Evolutionary conservation across 371 early-diverging fungal genomes (phyloP).

Genomic region (Mucor irregularis): DNA sequence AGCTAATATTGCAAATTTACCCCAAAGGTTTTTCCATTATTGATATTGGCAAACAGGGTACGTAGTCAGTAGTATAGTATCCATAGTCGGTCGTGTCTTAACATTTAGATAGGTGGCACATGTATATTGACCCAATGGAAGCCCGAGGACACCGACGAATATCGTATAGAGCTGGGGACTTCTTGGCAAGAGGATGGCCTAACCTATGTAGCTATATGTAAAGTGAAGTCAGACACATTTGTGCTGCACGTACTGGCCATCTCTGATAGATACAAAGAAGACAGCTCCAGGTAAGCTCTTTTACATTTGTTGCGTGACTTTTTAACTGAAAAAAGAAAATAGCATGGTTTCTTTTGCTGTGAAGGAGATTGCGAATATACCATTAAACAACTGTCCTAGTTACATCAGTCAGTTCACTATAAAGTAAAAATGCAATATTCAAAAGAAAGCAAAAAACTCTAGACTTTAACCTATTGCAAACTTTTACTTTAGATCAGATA

Average conservation of each 20-base stretch:
- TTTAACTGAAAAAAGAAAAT: not conserved
- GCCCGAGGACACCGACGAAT: not conserved
- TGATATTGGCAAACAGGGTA: conserved; percentile 4
- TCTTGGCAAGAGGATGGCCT: conserved; percentile 2
- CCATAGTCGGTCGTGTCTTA: not conserved
- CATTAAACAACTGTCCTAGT: conserved; percentile 11
- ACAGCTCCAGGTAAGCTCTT: not conserved
- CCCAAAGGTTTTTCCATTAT: conserved; percentile 5
- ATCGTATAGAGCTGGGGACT: conserved; percentile 12
- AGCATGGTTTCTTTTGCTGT: too few species aligned
- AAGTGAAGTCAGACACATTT: not conserved
- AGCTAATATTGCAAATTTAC: conserved; percentile 15
- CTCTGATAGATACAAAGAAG: not conserved
- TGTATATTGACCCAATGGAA: not conserved
- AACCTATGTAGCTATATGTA: conserved; percentile 10
- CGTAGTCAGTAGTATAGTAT: not conserved
- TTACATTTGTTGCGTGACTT: not conserved
- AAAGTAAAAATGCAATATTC: not conserved
- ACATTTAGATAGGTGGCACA: not conserved
- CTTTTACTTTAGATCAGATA: not conserved
- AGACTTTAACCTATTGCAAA: not conserved
- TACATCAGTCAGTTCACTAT: conserved; percentile 12
- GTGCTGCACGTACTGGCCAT: conserved; percentile 1
- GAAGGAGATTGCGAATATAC: not conserved
- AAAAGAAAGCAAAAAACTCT: too few species aligned